Conservation (phyloP, 805 yeast species). For the Wickerhamiella cacticola region DNA sequence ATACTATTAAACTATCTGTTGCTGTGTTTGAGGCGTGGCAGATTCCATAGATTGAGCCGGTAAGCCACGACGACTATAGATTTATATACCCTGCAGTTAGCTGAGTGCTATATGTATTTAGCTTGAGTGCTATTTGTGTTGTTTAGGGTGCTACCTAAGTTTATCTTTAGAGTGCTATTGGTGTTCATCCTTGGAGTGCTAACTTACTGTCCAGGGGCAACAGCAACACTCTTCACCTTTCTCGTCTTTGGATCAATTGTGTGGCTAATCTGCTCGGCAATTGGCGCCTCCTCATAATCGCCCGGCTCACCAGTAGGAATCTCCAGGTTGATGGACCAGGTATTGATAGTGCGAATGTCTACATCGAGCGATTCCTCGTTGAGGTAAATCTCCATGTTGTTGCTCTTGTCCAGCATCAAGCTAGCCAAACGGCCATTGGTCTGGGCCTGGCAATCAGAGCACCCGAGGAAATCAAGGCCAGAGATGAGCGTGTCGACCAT, state of each 20-base stretch:
- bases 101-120: no score
- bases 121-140: no score
- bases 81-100: no score
- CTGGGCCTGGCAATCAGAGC: constrained; percentile 71
- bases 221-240: constrained; percentile 11
- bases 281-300: constrained; percentile 65
- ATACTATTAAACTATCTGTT: no score
- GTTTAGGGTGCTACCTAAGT: no score
- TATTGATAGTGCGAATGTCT: constrained; percentile 71
- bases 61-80: no score
- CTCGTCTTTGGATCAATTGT: constrained; percentile 29
- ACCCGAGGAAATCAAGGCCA: constrained; percentile 78
- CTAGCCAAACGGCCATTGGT: constrained; percentile 72
- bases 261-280: constrained; percentile 88
- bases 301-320: constrained; percentile 58
- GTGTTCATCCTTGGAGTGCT: no score
- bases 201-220: constrained; percentile 11
- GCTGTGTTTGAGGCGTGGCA: no score
- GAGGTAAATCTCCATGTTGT: constrained; percentile 71
- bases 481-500: constrained; percentile 77
- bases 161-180: no score
- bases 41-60: no score
- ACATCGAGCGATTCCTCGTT: constrained; percentile 57
- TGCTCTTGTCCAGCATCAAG: constrained; percentile 77
- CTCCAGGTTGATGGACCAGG: constrained; percentile 77